Conservation (phyloP, 768 basidiomycete species). For the Filobasidium wieringae region DNA sequence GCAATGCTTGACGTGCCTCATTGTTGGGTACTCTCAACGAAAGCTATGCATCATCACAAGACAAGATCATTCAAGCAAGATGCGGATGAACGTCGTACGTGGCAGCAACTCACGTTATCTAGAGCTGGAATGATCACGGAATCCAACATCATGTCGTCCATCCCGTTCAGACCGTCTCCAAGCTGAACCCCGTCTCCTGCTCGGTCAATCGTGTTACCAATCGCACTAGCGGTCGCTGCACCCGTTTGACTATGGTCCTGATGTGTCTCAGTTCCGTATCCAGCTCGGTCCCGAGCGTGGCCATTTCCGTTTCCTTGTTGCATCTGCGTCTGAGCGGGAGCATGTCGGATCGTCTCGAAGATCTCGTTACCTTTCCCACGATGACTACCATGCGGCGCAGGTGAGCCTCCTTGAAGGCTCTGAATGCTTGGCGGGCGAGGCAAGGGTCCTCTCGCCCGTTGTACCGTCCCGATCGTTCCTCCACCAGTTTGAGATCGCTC, state of each 20-base stretch:
- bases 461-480: too few relatives aligned
- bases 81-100: too few relatives aligned
- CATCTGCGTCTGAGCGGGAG: too few relatives aligned
- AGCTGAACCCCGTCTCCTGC: neutral
- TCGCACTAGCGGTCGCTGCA: neutral
- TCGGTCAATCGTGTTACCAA: neutral
- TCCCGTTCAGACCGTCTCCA: constrained; percentile 1
- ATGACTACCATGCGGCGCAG: neutral
- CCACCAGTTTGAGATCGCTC: too few relatives aligned
- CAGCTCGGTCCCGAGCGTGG: constrained; percentile 8
- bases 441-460: neutral
- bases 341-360: constrained; percentile 86
- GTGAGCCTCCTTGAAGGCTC: neutral
- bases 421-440: neutral
- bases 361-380: constrained; percentile 10
- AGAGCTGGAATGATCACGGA: constrained; percentile 93
- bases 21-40: constrained; percentile 87
- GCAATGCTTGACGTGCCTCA: constrained; percentile 75
- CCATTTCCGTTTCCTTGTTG: too few relatives aligned
- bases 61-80: neutral
- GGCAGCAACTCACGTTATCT: constrained; percentile 58
- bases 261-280: neutral
- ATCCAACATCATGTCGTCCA: constrained; percentile 65
- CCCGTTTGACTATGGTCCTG: neutral
- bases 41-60: constrained; percentile 46